phyloP scores from a whole-genome alignment of 768 basidiomycete genomes.

The Tricholoma terreum region DNA sequence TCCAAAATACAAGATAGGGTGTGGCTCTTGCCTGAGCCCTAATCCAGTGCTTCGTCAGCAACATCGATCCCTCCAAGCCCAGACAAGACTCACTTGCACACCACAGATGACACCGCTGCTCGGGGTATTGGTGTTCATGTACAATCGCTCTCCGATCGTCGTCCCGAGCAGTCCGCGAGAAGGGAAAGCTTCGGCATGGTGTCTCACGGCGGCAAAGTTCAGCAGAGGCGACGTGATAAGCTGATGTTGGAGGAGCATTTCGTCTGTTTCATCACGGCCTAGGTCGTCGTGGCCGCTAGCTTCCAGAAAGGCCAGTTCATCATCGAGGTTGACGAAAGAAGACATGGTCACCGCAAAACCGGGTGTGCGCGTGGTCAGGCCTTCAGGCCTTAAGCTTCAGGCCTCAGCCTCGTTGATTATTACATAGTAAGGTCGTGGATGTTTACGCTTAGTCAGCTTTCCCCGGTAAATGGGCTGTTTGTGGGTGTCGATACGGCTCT shows the following conservation, averaged over 20 bases:
- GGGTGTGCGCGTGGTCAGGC: too few relatives aligned
- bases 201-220: not conserved
- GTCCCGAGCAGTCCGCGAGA: not conserved
- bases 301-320: not conserved
- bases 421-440: too few relatives aligned
- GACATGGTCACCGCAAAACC: not conserved
- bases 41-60: not conserved
- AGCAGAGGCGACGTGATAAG: not conserved
- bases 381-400: too few relatives aligned
- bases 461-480: too few relatives aligned
- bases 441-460: too few relatives aligned
- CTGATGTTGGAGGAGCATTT: not conserved
- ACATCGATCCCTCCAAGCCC: not conserved
- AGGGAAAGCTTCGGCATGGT: not conserved
- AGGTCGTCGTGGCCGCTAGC: not conserved
- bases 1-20: not conserved
- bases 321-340: not conserved
- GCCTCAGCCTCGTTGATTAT: too few relatives aligned
- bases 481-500: too few relatives aligned
- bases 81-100: not conserved
- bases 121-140: not conserved
- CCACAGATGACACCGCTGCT: not conserved
- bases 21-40: not conserved
- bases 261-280: not conserved
- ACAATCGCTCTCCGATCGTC: not conserved